Evolutionary conservation across 495 filamentous ascomycete species (phyloP).

Genomic region (Hyaloscypha variabilis): DNA sequence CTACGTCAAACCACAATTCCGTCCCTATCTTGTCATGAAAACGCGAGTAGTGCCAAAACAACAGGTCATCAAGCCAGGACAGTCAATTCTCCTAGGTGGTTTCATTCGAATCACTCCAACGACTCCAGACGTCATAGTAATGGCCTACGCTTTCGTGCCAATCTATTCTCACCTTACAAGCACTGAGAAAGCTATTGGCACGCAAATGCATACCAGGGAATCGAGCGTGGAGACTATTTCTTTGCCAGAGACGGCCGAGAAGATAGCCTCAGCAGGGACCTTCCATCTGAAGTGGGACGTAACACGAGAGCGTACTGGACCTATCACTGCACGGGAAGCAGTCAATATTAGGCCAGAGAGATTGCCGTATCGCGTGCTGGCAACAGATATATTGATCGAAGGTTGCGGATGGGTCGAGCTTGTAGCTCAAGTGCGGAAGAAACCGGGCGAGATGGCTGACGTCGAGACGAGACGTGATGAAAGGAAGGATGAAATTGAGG

Average conservation of each 20-base stretch:
- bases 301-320: slow-evolving; percentile 69
- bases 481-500: slow-evolving; percentile 29
- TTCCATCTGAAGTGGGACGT: slow-evolving; percentile 80
- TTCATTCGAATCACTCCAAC: slow-evolving; percentile 85
- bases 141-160: slow-evolving; percentile 80
- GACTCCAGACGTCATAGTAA: slow-evolving; percentile 60
- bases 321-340: slow-evolving; percentile 53
- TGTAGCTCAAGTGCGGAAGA: slow-evolving; percentile 73
- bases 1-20: slow-evolving; percentile 65
- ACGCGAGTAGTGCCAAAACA: slow-evolving; percentile 68
- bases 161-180: slow-evolving; percentile 72
- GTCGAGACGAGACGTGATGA: slow-evolving; percentile 14
- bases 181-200: slow-evolving; percentile 74
- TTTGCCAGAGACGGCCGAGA: slow-evolving; percentile 53
- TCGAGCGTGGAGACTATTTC: slow-evolving; percentile 63
- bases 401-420: slow-evolving; percentile 94
- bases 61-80: slow-evolving; percentile 69
- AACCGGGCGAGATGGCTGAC: slow-evolving; percentile 33
- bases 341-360: slow-evolving; percentile 52
- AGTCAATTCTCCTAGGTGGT: slow-evolving; percentile 85
- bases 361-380: slow-evolving; percentile 78
- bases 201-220: slow-evolving; percentile 57
- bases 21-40: slow-evolving; percentile 73
- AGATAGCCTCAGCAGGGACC: slow-evolving; percentile 67
- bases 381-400: slow-evolving; percentile 85